phyloP scores from a whole-genome alignment of 1,284 basidiomycete genomes.

The Xanthoconium separans region DNA sequence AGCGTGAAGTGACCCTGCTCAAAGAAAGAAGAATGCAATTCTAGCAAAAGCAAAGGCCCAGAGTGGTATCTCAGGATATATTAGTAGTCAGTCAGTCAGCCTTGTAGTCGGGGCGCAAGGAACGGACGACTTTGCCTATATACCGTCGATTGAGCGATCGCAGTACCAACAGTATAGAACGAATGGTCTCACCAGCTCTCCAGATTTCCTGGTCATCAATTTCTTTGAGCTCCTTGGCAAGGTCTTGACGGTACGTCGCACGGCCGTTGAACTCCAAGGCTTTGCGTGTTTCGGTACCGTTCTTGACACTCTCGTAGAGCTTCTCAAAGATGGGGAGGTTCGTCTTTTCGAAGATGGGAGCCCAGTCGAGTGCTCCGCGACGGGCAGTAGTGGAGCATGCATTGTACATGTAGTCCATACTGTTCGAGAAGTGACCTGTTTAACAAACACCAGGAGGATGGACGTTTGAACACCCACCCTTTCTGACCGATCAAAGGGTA shows the following conservation, averaged over 20 bases:
- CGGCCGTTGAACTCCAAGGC: slow-evolving; percentile 96
- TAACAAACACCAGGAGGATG: not conserved
- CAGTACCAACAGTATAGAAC: not conserved
- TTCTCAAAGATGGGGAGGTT: slow-evolving; percentile 93
- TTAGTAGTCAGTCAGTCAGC: slow-evolving; percentile 39
- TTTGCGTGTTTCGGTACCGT: slow-evolving; percentile 97
- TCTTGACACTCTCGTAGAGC: slow-evolving; percentile 91
- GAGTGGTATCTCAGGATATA: slow-evolving; percentile 11
- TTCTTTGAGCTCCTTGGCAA: slow-evolving; percentile 91
- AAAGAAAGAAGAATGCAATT: slow-evolving; percentile 9
- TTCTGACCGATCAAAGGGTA: slow-evolving; percentile 96
- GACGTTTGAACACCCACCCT: slow-evolving; percentile 52
- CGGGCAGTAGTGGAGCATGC: slow-evolving; percentile 99
- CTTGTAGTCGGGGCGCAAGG: slow-evolving; percentile 77
- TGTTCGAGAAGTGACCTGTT: slow-evolving; percentile 29
- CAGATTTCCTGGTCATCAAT: slow-evolving; percentile 99
- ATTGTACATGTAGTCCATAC: slow-evolving; percentile 99
- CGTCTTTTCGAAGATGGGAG: slow-evolving; percentile 94
- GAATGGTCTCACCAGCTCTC: slow-evolving; percentile 70
- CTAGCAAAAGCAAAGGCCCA: slow-evolving; percentile 3
- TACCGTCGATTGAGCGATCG: slow-evolving; percentile 7
- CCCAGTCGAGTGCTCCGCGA: slow-evolving; percentile 99
- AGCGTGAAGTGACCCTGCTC: slow-evolving; percentile 11
- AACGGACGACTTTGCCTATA: slow-evolving; percentile 72
- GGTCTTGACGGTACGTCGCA: slow-evolving; percentile 90